These are phyloP conservation scores for Acidomyces sp. DNA, from an alignment of 495 filamentous ascomycete species.

Conservation along the genomic window DNA sequence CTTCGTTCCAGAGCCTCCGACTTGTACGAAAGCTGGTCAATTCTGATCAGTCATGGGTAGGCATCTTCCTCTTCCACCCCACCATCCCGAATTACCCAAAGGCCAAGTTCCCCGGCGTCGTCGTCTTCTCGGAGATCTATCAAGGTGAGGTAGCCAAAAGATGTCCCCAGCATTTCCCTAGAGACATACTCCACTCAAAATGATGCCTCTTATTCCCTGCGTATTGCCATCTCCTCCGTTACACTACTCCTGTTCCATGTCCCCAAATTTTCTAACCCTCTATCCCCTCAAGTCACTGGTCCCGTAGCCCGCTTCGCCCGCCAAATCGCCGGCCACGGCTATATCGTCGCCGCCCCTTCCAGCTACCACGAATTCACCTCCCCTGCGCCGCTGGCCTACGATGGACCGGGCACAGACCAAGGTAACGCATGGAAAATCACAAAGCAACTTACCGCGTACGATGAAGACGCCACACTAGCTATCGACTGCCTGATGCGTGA, in stretches of 20 bases:
- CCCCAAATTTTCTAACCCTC: not conserved
- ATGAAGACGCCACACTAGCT: conserved; percentile 65
- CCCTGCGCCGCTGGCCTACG: conserved; percentile 72
- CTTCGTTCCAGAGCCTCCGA: conserved; percentile 1
- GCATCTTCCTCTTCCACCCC: conserved; percentile 82
- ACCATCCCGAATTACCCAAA: conserved; percentile 71
- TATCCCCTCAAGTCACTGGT: conserved; percentile 56
- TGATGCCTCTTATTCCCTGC: not conserved
- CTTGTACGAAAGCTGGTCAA: not conserved
- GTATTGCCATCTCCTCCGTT: not conserved
- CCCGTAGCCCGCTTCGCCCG: conserved; percentile 83
- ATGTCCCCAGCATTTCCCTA: not conserved
- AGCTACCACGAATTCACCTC: conserved; percentile 90
- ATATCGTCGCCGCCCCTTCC: conserved; percentile 81
- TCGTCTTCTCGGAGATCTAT: conserved; percentile 90
- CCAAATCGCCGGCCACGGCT: conserved; percentile 86
- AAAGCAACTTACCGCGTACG: conserved; percentile 73
- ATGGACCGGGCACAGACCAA: conserved; percentile 72
- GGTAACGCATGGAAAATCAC: conserved; percentile 75
- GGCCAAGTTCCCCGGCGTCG: conserved; percentile 81
- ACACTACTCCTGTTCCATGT: not conserved
- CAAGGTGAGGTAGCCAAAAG: conserved; percentile 47
- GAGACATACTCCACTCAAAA: no score
- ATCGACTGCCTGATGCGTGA: conserved; percentile 64
- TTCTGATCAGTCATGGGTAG: conserved; percentile 35